Evolutionary conservation across 306 rosid species (phyloP), one percentile per base, ranked within the genome.

Genomic region (Ammopiptanthus mongolicus): DNA sequence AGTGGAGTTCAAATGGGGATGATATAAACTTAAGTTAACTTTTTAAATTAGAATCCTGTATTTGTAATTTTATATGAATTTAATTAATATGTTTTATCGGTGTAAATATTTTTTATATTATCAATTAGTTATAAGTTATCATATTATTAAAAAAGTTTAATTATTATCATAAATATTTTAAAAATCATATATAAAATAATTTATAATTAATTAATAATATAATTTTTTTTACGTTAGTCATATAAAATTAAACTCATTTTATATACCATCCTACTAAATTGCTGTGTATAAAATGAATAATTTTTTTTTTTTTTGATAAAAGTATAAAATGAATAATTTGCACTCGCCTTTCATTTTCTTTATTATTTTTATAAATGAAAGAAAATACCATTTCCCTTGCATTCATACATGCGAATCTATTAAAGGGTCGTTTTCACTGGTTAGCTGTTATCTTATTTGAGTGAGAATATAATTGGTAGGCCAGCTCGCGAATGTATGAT

Each of bases 391-490:
- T 25, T 42, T 25, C 23, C 21, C 44, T 47, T 67, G 42, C 41
- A 46, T 28, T 5, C 15, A 67, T 39, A 8, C 2, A 23, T 12
- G 59, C 5, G 67, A 76, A 76, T 67, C 39, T 67, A 67, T 7
- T 5, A 4, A 17, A 29, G 44, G 11, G 69, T 71, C 74, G 17
- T 8, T 19, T 4, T 79, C 62, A 53, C 3, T 19, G 8, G 19
- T 56, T 3, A 56, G 47, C 8, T 9, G 44, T n/a, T 31, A 18
- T 39, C 5, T 1, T 0, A 15, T 37, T 36, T 14, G 58, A 17
- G 61, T 18, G 78, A 51, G 63, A 71, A 75, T 61, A 60, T 18
- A 34, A 71, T 25, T 19, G 74, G 77, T 64, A 75, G 82, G 70
- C 72, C 84, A 59, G 31, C 51, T 21, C 36, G n/a, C 51, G 48